Evolutionary conservation across 306 rosid species (phyloP), one percentile per base, ranked within the genome.

Genomic region (Elaeagnus macrophylla): DNA sequence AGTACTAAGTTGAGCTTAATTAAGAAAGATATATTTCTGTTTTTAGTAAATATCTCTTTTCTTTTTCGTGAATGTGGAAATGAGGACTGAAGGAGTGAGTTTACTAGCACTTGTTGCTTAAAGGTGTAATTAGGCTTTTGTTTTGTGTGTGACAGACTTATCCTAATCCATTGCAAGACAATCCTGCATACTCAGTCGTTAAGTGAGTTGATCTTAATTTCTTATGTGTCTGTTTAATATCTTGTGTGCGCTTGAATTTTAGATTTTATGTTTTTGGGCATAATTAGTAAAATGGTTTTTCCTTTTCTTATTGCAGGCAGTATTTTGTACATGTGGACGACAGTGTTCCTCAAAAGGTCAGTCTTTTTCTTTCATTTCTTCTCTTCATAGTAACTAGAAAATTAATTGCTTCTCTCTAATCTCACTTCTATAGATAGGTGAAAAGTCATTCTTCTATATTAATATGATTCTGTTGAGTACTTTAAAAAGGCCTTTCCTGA

Each of bases 161-260:
- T 65, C 12, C 74, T 2, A 91, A 91, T 84, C 99, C 95, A 8
- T 72, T 91, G 82, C 89, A 84, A 76, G 82, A 84, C 77, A 82
- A 87, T 72, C 89, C 96, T 53, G 95, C 96, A 6, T 91, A 87
- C 57, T 91, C 99, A 12, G 99, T 87, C 1, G 99, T 91, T 12
- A 91, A 87, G 96, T 91, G 62, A 59, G 89, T 67, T 51, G 9
- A 15, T 8, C 32, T 51, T 48, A 39, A 55, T 57, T 52, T 48
- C 48, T 39, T 19, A 36, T 60, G 19, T 7, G 25, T 7, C 5
- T 55, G 57, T 25, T 25, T 16, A 0, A 44, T 46, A 32, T 48
- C 10, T 59, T 51, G 32, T 3, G 32, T 25, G 32, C 32, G 2
- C 2, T 5, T 25, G 32, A 25, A 25, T 9, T 17, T 36, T 10